phyloP scores from a whole-genome alignment of 2,329 filamentous ascomycete species.

The Botrytis tulipae region DNA sequence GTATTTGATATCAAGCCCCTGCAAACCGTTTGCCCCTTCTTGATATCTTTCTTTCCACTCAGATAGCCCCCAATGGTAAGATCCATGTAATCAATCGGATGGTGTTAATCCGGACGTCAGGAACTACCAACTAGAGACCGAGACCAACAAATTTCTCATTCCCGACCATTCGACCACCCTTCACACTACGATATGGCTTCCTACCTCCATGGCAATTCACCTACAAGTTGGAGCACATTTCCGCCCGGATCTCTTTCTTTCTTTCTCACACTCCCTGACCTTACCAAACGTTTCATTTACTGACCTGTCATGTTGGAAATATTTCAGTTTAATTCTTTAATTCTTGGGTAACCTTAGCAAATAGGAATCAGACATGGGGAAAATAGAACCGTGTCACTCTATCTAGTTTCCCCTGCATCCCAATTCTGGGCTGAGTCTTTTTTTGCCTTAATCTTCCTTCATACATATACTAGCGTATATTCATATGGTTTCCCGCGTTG shows the following conservation, averaged over 20 bases:
- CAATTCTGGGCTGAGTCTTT: constrained; percentile 8
- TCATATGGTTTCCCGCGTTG: constrained; percentile 1
- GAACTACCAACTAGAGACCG: not conserved
- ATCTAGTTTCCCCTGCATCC: constrained; percentile 8
- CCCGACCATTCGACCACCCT: not conserved
- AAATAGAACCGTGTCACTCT: not conserved
- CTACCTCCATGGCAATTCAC: not conserved
- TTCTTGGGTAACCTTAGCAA: not conserved
- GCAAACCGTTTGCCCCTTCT: not conserved
- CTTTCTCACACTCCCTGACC: not conserved
- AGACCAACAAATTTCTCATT: not conserved
- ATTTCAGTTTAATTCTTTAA: not conserved
- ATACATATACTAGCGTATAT: constrained; percentile 4
- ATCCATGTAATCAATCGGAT: not conserved
- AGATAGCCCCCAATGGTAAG: not conserved
- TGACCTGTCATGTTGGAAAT: not conserved
- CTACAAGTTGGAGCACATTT: constrained; percentile 5
- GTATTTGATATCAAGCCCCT: not conserved
- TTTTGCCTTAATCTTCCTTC: constrained; percentile 13
- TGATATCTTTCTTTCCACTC: not conserved
- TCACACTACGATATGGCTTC: not conserved
- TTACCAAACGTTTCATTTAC: not conserved
- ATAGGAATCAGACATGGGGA: not conserved
- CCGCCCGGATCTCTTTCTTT: not conserved
- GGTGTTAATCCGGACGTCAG: not conserved